Conservation (phyloP, 108 stramenopile genomes). For the Nitzschia sp. region DNA sequence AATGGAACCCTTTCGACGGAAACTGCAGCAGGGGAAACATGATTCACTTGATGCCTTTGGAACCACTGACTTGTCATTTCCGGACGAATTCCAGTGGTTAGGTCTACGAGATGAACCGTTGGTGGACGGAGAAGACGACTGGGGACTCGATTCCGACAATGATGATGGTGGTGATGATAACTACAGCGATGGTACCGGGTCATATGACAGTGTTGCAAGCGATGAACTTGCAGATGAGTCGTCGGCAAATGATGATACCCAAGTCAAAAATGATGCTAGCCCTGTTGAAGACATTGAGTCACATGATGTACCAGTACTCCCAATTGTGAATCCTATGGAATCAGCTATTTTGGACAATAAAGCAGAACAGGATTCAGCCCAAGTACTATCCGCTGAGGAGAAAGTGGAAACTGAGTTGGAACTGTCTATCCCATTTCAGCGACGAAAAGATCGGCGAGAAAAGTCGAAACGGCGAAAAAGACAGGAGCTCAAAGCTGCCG, state of each 20-base stretch:
- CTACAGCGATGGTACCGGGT: not conserved
- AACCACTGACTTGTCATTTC: slow-evolving; percentile 28
- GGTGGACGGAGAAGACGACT: slow-evolving; percentile 17
- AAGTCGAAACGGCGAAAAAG: slow-evolving; percentile 13
- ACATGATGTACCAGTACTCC: not conserved
- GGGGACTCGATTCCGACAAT: slow-evolving; percentile 3
- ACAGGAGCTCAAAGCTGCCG: not conserved
- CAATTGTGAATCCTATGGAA: not conserved
- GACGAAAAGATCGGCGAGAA: slow-evolving; percentile 13
- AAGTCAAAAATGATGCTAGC: not conserved
- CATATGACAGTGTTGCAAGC: not conserved
- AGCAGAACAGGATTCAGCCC: not conserved
- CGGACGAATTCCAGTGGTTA: slow-evolving; percentile 32
- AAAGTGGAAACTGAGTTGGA: not conserved
- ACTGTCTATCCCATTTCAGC: slow-evolving; percentile 20
- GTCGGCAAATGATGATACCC: not conserved
- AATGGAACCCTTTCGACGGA: slow-evolving; percentile 11
- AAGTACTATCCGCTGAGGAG: not conserved
- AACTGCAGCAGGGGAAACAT: not conserved
- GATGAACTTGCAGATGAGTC: not conserved
- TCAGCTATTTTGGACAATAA: not conserved
- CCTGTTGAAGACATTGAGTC: not conserved
- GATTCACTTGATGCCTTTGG: slow-evolving; percentile 10
- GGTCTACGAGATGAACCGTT: slow-evolving; percentile 18
- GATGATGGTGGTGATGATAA: not conserved